These are phyloP conservation scores for Hanseniaspora sp. DNA, from an alignment of 1,139 yeast species.

Conservation along the genomic window DNA sequence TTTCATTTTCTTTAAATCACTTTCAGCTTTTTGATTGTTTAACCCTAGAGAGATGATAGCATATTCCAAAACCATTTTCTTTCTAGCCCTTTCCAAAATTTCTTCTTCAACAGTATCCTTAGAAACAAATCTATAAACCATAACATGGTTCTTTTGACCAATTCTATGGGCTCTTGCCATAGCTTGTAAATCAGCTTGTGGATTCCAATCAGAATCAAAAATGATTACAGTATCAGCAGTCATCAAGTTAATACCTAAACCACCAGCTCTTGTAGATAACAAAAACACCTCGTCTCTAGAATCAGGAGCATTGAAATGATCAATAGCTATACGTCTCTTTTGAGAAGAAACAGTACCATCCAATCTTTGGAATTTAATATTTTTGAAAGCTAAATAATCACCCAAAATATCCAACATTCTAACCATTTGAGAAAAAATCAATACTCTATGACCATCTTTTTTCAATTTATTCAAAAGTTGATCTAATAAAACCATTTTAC, in stretches of 20 bases:
- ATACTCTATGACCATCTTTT: conserved; percentile 90
- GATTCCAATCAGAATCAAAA: conserved; percentile 98
- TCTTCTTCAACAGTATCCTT: conserved; percentile 97
- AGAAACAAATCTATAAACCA: conserved; percentile 91
- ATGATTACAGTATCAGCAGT: conserved; percentile 97
- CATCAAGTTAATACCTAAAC: conserved; percentile 93
- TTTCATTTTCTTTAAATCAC: conserved; percentile 35
- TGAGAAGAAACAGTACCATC: conserved; percentile 97
- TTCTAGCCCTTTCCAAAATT: conserved; percentile 88
- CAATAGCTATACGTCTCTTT: conserved; percentile 86
- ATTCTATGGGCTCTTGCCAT: conserved; percentile 99
- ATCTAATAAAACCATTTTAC: conserved; percentile 92
- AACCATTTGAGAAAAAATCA: conserved; percentile 95
- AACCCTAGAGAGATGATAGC: conserved; percentile 95
- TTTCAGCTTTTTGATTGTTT: conserved; percentile 46
- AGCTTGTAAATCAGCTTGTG: conserved; percentile 96
- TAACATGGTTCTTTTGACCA: conserved; percentile 95
- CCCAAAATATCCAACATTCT: conserved; percentile 90
- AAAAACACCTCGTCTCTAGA: conserved; percentile 87
- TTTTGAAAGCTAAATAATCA: conserved; percentile 80
- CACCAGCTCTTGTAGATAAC: conserved; percentile 95
- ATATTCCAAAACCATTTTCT: conserved; percentile 95
- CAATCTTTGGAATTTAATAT: conserved; percentile 80
- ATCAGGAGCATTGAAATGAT: conserved; percentile 89
- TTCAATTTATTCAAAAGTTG: conserved; percentile 71